Conservation (phyloP, 768 basidiomycete species). For the Candolleomyces aberdarensis region DNA sequence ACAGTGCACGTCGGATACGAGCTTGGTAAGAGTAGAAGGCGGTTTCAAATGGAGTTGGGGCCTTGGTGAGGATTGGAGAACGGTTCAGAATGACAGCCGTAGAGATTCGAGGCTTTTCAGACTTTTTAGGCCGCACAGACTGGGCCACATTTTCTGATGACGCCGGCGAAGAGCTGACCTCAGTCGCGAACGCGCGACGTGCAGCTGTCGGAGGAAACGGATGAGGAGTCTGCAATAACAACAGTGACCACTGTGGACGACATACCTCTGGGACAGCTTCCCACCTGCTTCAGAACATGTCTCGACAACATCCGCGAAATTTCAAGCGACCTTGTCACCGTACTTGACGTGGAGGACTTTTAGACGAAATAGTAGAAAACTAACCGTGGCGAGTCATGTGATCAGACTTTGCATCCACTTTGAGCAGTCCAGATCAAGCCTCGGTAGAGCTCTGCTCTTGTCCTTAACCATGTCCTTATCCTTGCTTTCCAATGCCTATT, state of each 20-base stretch:
- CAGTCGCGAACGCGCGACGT: conserved; percentile 43
- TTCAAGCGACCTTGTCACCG: too few relatives aligned
- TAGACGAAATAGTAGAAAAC: background rate
- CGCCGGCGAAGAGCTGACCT: conserved; percentile 24
- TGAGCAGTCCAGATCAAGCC: background rate
- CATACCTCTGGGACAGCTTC: conserved; percentile 3
- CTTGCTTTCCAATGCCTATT: conserved; percentile 76
- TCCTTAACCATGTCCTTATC: conserved; percentile 59
- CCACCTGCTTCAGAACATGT: conserved; percentile 6
- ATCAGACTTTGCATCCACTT: background rate
- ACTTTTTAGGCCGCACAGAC: conserved; percentile 21
- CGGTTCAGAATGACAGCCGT: conserved; percentile 77
- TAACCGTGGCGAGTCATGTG: background rate
- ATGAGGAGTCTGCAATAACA: background rate
- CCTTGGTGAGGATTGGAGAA: conserved; percentile 70
- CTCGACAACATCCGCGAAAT: conserved; percentile 5
- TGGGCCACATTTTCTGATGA: conserved; percentile 15
- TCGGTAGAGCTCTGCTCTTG: background rate
- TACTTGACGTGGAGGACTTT: background rate
- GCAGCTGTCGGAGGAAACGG: conserved; percentile 11
- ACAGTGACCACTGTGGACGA: background rate
- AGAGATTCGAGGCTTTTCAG: conserved; percentile 38
- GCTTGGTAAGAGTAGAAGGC: conserved; percentile 84
- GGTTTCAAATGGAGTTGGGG: conserved; percentile 69
- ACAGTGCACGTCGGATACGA: conserved; percentile 78